Evolutionary conservation across 1,284 basidiomycete genomes (phyloP).

Genomic region (Rhodotorula sp.): DNA sequence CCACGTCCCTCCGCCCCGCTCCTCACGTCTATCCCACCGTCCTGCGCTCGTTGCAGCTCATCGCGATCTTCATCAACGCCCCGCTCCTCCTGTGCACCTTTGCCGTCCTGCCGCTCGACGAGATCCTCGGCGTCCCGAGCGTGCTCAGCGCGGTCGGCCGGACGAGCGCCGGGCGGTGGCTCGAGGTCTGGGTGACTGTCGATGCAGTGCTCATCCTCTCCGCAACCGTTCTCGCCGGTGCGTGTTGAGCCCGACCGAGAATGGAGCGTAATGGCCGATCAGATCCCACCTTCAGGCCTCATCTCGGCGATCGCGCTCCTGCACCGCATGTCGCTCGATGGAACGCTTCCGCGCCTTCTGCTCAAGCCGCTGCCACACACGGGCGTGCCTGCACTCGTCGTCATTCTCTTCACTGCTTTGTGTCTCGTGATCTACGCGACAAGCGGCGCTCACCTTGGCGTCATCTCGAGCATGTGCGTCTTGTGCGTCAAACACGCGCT

Average conservation of each 20-base stretch:
- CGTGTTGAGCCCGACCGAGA: constrained; percentile 42
- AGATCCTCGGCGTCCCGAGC: constrained; percentile 54
- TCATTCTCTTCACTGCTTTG: constrained; percentile 59
- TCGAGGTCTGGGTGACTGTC: constrained; percentile 62
- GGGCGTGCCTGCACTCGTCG: constrained; percentile 59
- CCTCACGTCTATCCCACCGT: constrained; percentile 60
- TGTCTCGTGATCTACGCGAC: constrained; percentile 62
- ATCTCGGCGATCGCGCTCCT: constrained; percentile 11
- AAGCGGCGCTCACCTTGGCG: constrained; percentile 58
- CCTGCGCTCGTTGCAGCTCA: constrained; percentile 64
- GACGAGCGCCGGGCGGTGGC: constrained; percentile 62
- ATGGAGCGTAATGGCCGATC: neutral
- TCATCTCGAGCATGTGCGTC: constrained; percentile 57
- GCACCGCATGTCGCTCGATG: constrained; percentile 50
- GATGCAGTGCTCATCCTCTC: constrained; percentile 68
- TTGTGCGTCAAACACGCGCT: neutral
- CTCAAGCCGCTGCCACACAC: constrained; percentile 58
- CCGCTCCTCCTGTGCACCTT: constrained; percentile 62
- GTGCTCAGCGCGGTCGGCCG: constrained; percentile 63
- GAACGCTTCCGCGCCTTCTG: constrained; percentile 62
- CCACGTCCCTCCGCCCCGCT: constrained; percentile 58
- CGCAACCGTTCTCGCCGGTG: constrained; percentile 68
- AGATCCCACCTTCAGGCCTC: neutral
- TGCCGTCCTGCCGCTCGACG: constrained; percentile 60
- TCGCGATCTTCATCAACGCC: constrained; percentile 61